phyloP scores from a whole-genome alignment of 345 rosid species.

The Rhizophora mangle region DNA sequence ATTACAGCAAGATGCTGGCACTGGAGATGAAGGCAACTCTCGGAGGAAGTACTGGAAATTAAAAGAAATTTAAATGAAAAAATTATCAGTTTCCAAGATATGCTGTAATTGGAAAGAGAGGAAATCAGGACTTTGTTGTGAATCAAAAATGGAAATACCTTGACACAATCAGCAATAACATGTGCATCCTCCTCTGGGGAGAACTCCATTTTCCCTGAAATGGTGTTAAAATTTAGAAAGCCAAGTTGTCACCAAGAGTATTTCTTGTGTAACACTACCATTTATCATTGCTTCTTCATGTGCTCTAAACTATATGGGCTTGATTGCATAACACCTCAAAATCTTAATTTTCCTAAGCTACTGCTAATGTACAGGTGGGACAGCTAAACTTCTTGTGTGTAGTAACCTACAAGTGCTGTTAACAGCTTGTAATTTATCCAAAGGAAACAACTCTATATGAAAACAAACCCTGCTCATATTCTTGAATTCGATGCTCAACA shows the following conservation, averaged over 20 bases:
- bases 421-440: slow-evolving; percentile 3
- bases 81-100: slow-evolving; percentile 1
- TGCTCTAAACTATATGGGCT: neutral
- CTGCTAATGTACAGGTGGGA: neutral
- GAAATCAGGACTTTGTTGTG: slow-evolving; percentile 7
- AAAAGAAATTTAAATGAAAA: slow-evolving; percentile 20
- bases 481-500: slow-evolving; percentile 83
- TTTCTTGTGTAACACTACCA: neutral
- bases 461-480: slow-evolving; percentile 83
- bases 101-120: slow-evolving; percentile 2
- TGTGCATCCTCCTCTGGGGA: slow-evolving; percentile 75
- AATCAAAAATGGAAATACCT: slow-evolving; percentile 44
- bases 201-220: slow-evolving; percentile 75
- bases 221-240: neutral
- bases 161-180: slow-evolving; percentile 88
- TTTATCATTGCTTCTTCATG: slow-evolving; percentile 11
- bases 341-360: slow-evolving; percentile 1
- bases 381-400: too few species aligned
- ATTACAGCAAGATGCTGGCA: slow-evolving; percentile 97
- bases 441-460: slow-evolving; percentile 5
- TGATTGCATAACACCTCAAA: neutral
- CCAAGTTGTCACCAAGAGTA: neutral
- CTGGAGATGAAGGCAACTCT: slow-evolving; percentile 97
- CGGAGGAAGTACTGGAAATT: slow-evolving; percentile 76
- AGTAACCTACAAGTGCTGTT: neutral